Base-by-base conservation (phyloP, 352 stramenopile genomes). In the Phytophthora brassicae region DNA sequence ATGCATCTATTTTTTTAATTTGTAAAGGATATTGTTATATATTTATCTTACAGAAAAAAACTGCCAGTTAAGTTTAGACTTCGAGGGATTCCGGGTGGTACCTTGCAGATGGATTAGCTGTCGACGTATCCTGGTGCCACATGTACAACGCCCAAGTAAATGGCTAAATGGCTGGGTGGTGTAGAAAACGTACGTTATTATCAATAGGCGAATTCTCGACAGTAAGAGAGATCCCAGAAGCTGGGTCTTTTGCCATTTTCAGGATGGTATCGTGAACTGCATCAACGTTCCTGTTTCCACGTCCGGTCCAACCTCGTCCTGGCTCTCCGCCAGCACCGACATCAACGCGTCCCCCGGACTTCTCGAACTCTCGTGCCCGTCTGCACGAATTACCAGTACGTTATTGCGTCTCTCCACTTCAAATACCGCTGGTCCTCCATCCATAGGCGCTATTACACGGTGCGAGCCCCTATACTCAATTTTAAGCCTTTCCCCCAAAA, bases 321-420 rank as follows among this genome's bases (percentile, higher is more conserved):
- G 28, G 28, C 28, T 35, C n/a, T 65, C 4, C 43, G 26, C 38
- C 14, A 64, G 19, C 50, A 9, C 55, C 42, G 13, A 31, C 59
- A 51, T 77, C 26, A 47, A 23, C 42, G 48, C 52, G 38, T 29
- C 46, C 14, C 31, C 26, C n/a, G n/a, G n/a, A 12, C 29, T 36
- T 29, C 19, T 47, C 14, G 2, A 19, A n/a, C n/a, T 38, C 6
- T 17, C 20, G 14, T 44, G 48, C 2, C 12, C 41, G 35, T 8
- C 12, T 17, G 31, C 26, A 31, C 16, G 41, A 6, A 68, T 39
- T 1, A 61, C 28, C 6, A 63, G 39, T 29, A 54, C 51, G 51
- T 67, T 61, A 24, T 57, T 57, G 4, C 9, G 6, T 19, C 42
- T 19, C 0, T 63, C 3, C 11, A 68, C 60, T 28, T 62, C 51